phyloP scores from a whole-genome alignment of 306 rosid species.

The Crotalaria pallida region DNA sequence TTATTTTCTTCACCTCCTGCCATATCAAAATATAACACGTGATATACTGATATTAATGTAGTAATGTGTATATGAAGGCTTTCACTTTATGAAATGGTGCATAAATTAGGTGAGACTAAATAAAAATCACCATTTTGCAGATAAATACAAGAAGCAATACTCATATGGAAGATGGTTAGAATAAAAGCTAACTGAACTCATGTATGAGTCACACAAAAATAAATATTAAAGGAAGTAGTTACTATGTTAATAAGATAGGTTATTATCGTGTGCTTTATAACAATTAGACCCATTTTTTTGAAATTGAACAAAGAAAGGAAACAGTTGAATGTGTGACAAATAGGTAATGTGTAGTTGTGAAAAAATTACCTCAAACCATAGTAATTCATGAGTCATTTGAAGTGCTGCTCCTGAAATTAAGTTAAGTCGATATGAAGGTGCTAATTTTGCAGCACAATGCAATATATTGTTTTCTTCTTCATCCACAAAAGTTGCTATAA shows the following conservation, averaged over 20 bases:
- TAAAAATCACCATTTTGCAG: neutral
- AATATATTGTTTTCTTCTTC: constrained; percentile 22
- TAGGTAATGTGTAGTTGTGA: neutral
- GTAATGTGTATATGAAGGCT: neutral
- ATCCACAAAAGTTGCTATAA: constrained; percentile 18
- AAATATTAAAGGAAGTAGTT: too few species aligned
- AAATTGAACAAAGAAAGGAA: neutral
- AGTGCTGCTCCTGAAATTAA: constrained; percentile 34
- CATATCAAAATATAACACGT: neutral
- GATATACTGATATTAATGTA: too few species aligned
- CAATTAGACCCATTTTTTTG: neutral
- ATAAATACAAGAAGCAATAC: neutral
- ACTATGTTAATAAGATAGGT: neutral
- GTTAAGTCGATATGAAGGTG: constrained; percentile 27
- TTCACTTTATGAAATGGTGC: neutral
- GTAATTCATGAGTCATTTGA: constrained; percentile 37
- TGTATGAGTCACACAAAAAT: too few species aligned
- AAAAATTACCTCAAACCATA: constrained; percentile 43
- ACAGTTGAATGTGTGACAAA: neutral
- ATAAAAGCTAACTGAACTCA: neutral
- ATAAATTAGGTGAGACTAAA: neutral
- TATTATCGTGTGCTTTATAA: neutral
- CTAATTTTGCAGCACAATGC: constrained; percentile 35
- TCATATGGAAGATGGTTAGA: neutral
- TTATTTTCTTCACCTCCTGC: constrained; percentile 44